Evolutionary conservation across 2,329 filamentous ascomycete genomes (phyloP).

Genomic region (Colletotrichum paranaense): DNA sequence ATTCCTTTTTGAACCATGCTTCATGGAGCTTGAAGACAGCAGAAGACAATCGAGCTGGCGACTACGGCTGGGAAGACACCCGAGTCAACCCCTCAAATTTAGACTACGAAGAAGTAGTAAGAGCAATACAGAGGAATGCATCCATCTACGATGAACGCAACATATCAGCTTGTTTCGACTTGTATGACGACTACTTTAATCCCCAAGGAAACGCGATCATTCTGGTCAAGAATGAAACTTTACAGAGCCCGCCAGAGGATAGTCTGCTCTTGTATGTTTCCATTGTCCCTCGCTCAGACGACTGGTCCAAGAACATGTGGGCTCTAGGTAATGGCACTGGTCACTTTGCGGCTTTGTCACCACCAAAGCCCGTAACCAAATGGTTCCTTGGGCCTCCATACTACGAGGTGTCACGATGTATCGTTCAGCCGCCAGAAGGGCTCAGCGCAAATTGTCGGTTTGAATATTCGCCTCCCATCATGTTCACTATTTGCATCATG

Average conservation of each 20-base stretch:
- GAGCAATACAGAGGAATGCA: neutral
- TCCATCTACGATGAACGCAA: neutral
- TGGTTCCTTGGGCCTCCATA: conserved; percentile 4
- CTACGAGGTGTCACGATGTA: neutral
- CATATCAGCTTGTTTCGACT: neutral
- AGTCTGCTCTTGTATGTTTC: conserved; percentile 20
- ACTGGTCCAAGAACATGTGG: conserved; percentile 20
- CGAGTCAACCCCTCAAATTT: conserved; percentile 2
- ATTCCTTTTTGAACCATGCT: neutral
- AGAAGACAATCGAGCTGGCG: neutral
- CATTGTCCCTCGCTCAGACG: conserved; percentile 4
- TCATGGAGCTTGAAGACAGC: conserved; percentile 1
- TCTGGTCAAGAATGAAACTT: neutral
- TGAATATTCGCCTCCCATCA: neutral
- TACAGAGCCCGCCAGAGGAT: neutral
- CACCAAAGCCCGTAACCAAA: neutral
- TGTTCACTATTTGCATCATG: conserved; percentile 5
- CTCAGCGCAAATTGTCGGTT: neutral
- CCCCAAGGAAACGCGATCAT: conserved; percentile 3
- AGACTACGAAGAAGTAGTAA: neutral
- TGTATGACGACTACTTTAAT: conserved; percentile 9
- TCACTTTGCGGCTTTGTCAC: neutral
- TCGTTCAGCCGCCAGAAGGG: neutral
- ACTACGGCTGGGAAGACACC: conserved; percentile 4
- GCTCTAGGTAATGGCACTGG: conserved; percentile 8